A percentile compares a stretch with the other conserved stretches of the same genome.
Conservation (phyloP, 192 early-diverging fungal genomes). For the Gonapodya sp. region DNA sequence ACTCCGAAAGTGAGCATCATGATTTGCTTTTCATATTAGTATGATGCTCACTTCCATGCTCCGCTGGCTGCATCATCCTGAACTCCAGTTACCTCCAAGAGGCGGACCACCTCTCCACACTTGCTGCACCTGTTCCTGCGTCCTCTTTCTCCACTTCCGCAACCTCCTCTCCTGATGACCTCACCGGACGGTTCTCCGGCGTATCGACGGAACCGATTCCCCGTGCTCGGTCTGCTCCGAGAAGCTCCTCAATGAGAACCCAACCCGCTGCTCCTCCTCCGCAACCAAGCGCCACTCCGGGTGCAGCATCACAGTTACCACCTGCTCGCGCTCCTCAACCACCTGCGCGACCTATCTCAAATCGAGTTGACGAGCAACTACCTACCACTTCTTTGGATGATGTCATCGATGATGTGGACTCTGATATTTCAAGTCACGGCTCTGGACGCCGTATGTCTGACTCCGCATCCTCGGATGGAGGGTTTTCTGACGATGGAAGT, state of each 20-base stretch:
- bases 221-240: background rate
- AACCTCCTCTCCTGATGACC: background rate
- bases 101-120: conserved; percentile 24
- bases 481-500: background rate
- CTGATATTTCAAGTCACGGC: background rate
- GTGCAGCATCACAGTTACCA: background rate
- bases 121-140: background rate
- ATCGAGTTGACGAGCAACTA: background rate
- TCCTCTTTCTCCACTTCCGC: conserved; percentile 11
- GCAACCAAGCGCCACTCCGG: background rate
- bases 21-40: too few relatives aligned
- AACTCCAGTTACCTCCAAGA: conserved; percentile 32
- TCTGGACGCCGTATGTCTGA: background rate
- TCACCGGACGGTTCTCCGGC: background rate
- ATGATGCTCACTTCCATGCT: background rate
- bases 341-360: background rate
- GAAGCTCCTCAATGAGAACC: background rate
- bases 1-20: background rate
- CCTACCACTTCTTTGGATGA: background rate
- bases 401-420: background rate
- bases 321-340: background rate
- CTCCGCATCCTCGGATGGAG: background rate
- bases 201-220: background rate
- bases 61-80: conserved; percentile 2
- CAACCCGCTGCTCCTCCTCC: background rate